Base-by-base conservation (phyloP, 2,329 filamentous ascomycete species). In the Microascus cirrosus region DNA sequence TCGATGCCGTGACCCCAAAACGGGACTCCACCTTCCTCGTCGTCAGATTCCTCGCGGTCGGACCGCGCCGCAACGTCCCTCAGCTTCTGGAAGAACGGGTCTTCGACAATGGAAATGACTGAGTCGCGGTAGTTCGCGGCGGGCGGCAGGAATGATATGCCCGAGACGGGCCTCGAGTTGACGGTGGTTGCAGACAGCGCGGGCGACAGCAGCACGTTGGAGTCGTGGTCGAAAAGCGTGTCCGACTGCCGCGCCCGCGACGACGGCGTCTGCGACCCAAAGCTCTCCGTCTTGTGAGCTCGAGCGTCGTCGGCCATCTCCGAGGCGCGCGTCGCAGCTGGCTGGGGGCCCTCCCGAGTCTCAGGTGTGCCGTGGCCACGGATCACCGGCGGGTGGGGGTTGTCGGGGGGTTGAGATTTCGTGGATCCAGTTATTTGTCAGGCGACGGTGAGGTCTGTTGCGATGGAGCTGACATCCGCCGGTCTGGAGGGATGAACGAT, bases 61-160 rank as follows among this genome's bases (percentile, higher is more conserved):
- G 68, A 65, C 66, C 76, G 32, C 35, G 58, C 22, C n/a, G 53
- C 55, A 18, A 57, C 59, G 22, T 59, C 53, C 36, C 60, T 58
- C n/a, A 62, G 58, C 20, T 72, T 74, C 63, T 75, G 73, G 69
- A 80, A 78, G 66, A 81, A 80, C 34, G 77, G 77, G 62, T 81
- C 78, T 73, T 82, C 77, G 65, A 79, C 70, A 60, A 82, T 78
- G 60, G 78, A 81, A 55, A 73, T 67, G 61, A 81, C 69, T 20
- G 79, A 83, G 63, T 77, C 75, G 60, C 77, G 73, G 63, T 39
- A 56, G 25, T 6, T 24, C 11, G 54, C 56, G 20, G 42, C 54
- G 22, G 56, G 53, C 42, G 48, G 53, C 45, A 39, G 57, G 51
- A 32, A 32, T 53, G 35, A 54, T 6, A 54, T 53, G 51, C 15